Evolutionary conservation across 108 stramenopile species (phyloP).

Genomic region (Stephanodiscus triporus): DNA sequence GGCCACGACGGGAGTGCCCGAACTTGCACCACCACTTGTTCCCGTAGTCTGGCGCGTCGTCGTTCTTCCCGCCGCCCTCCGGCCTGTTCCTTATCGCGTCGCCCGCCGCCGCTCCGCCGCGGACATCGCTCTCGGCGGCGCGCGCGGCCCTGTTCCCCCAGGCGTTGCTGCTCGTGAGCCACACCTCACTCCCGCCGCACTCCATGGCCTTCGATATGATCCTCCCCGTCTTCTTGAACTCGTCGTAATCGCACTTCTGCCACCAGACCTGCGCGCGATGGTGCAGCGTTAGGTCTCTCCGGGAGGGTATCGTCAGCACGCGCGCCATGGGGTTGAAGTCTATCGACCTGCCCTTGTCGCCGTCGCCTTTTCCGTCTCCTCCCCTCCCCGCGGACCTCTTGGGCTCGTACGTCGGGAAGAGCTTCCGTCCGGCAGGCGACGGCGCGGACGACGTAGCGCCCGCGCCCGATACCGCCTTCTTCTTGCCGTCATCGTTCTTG

Average conservation of each 20-base stretch:
- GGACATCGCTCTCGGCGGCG: no score
- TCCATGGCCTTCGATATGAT: constrained; percentile 88
- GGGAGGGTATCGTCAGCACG: constrained; percentile 72
- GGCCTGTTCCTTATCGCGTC: background rate
- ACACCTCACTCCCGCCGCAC: constrained; percentile 86
- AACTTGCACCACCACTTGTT: constrained; percentile 88
- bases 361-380: background rate
- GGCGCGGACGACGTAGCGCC: constrained; percentile 34
- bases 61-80: background rate
- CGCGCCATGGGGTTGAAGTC: constrained; percentile 84
- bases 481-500: constrained; percentile 19
- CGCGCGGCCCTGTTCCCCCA: constrained; percentile 54
- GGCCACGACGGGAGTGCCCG: constrained; percentile 85
- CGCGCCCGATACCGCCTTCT: background rate
- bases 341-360: constrained; percentile 41
- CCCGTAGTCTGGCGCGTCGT: constrained; percentile 11
- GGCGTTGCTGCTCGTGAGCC: constrained; percentile 73
- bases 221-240: constrained; percentile 87
- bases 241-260: constrained; percentile 84
- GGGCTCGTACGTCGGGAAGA: constrained; percentile 39
- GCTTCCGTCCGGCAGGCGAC: constrained; percentile 29
- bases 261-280: constrained; percentile 82
- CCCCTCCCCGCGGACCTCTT: background rate
- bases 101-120: background rate
- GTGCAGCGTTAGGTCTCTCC: constrained; percentile 63